Base-by-base conservation (phyloP, 1,284 basidiomycete species). In the Moesziomyces globuligerus region DNA sequence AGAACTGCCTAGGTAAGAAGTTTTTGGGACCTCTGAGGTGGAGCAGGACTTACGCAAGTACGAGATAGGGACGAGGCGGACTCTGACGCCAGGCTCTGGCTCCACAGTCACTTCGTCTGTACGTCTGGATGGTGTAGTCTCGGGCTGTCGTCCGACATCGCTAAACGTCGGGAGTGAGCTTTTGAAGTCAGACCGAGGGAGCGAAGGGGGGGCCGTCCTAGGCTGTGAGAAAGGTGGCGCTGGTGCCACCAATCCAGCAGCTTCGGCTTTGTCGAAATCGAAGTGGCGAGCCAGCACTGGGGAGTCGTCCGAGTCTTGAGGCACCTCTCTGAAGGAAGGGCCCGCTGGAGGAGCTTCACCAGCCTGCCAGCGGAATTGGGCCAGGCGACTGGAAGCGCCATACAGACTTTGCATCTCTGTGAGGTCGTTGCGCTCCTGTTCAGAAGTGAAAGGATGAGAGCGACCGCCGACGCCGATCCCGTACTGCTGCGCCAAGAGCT, bases 211-310 rank as follows among this genome's bases (percentile, higher is more conserved):
- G 15, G 32, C 15, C 32, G 15, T 6, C 15, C 15, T 34, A 6
- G 32, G 11, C 32, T 17, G 32, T 17, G n/a, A n/a, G n/a, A 17
- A 17, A 26, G 20, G 20, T 21, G 28, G n/a, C 11, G 18, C 29
- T 3, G 38, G 17, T 15, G 52, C 53, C 13, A 66, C 32, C 5
- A 66, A 23, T 3, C 62, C 62, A 13, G 42, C 51, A 5, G 26
- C 51, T 55, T 66, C 50, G 2, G 62, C 62, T 18, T 47, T 42
- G 3, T 47, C 37, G n/a, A 58, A 66, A 44, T 66, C 62, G 21
- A 66, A 66, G 23, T 54, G 51, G 21, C 36, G 25, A 5, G 38
- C 34, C 8, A 58, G 20, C 3, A 38, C 38, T 13, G 48, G 48
- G 17, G 47, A 42, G 26, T 59, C 51, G 23, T 54, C 24, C 1